Evolutionary conservation across 345 rosid genomes (phyloP).

Genomic region (Erucastrum elatum): DNA sequence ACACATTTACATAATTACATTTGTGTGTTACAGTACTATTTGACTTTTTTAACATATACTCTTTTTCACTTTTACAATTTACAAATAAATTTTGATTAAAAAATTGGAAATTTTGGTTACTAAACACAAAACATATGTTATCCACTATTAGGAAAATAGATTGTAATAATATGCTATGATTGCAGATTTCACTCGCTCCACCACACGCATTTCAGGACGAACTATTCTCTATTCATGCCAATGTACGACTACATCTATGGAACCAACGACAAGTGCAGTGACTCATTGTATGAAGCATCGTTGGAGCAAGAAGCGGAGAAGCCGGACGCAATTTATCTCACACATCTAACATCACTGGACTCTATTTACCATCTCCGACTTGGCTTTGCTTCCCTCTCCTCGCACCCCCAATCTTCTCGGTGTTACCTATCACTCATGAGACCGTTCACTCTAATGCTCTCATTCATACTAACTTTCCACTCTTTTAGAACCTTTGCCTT

Average conservation of each 20-base stretch:
- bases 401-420: slow-evolving; percentile 43
- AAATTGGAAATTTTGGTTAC: not conserved
- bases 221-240: slow-evolving; percentile 59
- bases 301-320: slow-evolving; percentile 44
- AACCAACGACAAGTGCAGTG: slow-evolving; percentile 42
- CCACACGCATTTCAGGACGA: slow-evolving; percentile 55
- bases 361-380: slow-evolving; percentile 59
- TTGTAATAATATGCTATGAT: not conserved
- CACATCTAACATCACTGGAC: slow-evolving; percentile 56
- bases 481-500: slow-evolving; percentile 26
- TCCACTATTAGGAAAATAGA: too few species aligned
- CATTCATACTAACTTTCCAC: slow-evolving; percentile 34
- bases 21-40: not conserved
- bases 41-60: not conserved
- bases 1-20: not conserved
- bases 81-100: not conserved
- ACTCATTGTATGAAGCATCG: slow-evolving; percentile 39
- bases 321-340: slow-evolving; percentile 53
- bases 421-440: slow-evolving; percentile 45
- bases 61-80: not conserved
- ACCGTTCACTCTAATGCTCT: slow-evolving; percentile 40
- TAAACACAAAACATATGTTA: not conserved
- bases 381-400: slow-evolving; percentile 56
- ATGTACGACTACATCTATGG: slow-evolving; percentile 51
- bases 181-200: slow-evolving; percentile 55